phyloP scores from a whole-genome alignment of 306 rosid species.

The Acacia crassicarpa region DNA sequence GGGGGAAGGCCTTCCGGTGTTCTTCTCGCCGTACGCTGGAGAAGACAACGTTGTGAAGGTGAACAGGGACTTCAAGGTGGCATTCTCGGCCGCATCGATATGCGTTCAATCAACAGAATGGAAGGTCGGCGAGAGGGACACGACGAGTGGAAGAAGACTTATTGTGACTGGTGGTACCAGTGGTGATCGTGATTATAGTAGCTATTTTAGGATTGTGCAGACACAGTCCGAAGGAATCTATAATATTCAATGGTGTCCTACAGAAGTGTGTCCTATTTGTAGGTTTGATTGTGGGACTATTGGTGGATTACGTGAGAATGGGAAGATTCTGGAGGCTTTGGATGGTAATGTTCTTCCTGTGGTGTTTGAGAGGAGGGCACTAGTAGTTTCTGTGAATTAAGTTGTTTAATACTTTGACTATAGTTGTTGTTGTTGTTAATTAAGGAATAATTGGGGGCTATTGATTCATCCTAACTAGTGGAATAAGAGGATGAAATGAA shows the following conservation, averaged over 20 bases:
- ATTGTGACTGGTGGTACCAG: not conserved
- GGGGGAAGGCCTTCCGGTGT: conserved; percentile 30
- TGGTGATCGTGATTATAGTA: not conserved
- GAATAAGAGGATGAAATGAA: too few relatives aligned
- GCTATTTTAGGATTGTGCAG: conserved; percentile 40
- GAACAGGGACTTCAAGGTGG: conserved; percentile 39
- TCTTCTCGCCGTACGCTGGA: conserved; percentile 41
- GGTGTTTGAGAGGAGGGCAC: not conserved
- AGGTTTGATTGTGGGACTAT: conserved; percentile 41
- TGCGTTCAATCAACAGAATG: conserved; percentile 44
- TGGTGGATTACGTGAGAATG: conserved; percentile 39
- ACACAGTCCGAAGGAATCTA: conserved; percentile 18
- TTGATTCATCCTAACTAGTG: too few relatives aligned
- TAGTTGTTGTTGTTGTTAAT: not conserved
- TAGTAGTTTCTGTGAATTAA: not conserved
- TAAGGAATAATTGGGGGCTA: not conserved
- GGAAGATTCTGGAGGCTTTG: not conserved
- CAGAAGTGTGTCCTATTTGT: conserved; percentile 52
- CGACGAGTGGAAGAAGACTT: conserved; percentile 40
- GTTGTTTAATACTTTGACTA: not conserved
- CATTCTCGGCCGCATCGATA: conserved; percentile 28
- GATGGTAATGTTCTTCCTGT: not conserved
- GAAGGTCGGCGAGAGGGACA: conserved; percentile 36
- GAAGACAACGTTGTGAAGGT: conserved; percentile 39
- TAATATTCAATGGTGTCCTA: conserved; percentile 53